Evolutionary conservation across 2,329 filamentous ascomycete species (phyloP), one percentile per base, ranked within the genome.

Genomic region (Trichoderma cornu-damae): DNA sequence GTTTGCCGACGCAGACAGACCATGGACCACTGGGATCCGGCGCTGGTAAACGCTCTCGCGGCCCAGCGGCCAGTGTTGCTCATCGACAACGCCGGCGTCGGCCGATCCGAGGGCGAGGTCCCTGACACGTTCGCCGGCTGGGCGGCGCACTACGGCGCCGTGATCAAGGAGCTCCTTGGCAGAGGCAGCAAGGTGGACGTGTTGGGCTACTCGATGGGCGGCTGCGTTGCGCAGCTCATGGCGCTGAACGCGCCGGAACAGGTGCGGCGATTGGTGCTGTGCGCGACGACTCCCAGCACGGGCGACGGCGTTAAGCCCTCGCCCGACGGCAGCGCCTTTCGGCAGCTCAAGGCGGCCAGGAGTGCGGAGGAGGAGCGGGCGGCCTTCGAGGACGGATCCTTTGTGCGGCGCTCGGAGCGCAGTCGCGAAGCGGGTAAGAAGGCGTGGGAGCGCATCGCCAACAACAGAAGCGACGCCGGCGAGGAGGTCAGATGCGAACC

Each of bases 181-280:
- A 30, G 56, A 12, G 16, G 8, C 18, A 35, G 0, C 63, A 73
- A 49, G 22, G 67, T 74, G 46, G 77, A 81, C 58, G 61, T 81
- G 6, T 57, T 80, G 38, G 78, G 79, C 1, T 81, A 77, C 64
- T 79, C 75, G 8, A 77, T 81, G 72, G 77, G 78, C 12, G 78
- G 77, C 0, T 71, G 69, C 30, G 72, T 72, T 4, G 77, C 74
- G 6, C 78, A 80, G 60, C 64, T 77, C 47, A 66, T 79, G 3
- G 75, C 75, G 2, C 67, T 79, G 16, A 67, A 72, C 24, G 68
- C 66, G 1, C 70, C 73, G 0, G 63, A 63, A 1, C 61, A 75
- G 1, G 69, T 77, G 0, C 70, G 73, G 1, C 69, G 70, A 16
- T 64, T 79, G 6, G 68, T 79, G 24, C 65, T 79, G 9, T 75